phyloP scores from a whole-genome alignment of 176 grass and related monocot species.

The Carex myosuroides region DNA sequence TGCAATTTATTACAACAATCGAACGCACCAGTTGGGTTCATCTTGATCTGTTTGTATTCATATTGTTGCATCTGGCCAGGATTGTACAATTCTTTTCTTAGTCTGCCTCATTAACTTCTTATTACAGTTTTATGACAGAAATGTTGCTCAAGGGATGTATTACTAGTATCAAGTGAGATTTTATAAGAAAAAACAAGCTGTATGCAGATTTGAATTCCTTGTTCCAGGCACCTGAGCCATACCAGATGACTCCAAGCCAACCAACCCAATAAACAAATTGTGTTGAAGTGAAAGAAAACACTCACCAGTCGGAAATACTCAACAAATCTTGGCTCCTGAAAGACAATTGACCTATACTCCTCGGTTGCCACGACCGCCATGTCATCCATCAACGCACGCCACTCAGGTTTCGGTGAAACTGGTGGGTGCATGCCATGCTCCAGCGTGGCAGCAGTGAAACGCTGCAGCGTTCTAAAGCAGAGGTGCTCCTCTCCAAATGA shows the following conservation, averaged over 20 bases:
- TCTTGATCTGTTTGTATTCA: neutral
- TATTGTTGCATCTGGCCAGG: neutral
- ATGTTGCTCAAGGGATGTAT: neutral
- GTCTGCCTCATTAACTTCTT: neutral
- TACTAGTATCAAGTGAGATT: neutral
- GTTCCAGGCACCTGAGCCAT: neutral
- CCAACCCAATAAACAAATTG: constrained; percentile 16
- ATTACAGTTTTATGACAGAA: neutral
- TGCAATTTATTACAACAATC: neutral
- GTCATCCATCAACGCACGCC: constrained; percentile 89
- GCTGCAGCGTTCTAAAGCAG: constrained; percentile 95
- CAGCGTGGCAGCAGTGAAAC: constrained; percentile 87
- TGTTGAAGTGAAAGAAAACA: constrained; percentile 19
- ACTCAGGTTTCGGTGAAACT: constrained; percentile 81
- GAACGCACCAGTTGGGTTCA: neutral
- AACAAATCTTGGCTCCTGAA: constrained; percentile 84
- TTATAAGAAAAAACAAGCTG: neutral
- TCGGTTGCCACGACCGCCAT: constrained; percentile 77
- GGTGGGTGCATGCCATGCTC: constrained; percentile 98
- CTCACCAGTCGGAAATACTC: constrained; percentile 93
- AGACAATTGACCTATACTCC: constrained; percentile 86
- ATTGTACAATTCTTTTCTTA: neutral
- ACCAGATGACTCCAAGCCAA: neutral
- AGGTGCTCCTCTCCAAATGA: constrained; percentile 91
- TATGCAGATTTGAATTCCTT: neutral